These are phyloP conservation scores for Monilinia aucupariae DNA, from an alignment of 2,329 filamentous ascomycete species.

Conservation along the genomic window DNA sequence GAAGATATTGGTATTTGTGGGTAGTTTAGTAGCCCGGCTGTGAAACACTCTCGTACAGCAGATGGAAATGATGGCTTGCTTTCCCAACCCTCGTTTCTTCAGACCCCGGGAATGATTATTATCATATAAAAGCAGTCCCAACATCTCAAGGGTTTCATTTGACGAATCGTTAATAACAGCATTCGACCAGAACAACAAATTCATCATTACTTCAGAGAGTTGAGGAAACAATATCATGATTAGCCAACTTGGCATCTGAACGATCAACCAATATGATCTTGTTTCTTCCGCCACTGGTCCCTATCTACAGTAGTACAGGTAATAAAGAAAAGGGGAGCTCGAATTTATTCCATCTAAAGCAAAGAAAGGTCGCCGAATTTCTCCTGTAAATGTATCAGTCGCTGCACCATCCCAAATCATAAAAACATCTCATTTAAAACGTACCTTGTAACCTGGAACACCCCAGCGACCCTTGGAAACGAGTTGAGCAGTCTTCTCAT, in stretches of 20 bases:
- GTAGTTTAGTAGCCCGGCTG: background rate
- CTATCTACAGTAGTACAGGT: slow-evolving; percentile 69
- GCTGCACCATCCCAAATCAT: background rate
- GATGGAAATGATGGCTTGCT: background rate
- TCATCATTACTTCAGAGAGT: background rate
- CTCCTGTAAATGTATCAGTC: slow-evolving; percentile 64
- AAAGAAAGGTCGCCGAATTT: slow-evolving; percentile 97
- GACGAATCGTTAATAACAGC: background rate
- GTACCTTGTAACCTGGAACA: slow-evolving; percentile 97
- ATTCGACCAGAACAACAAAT: slow-evolving; percentile 1
- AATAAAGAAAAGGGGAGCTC: slow-evolving; percentile 41
- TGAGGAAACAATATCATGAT: slow-evolving; percentile 11
- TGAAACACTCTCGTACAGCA: background rate
- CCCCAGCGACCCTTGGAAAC: slow-evolving; percentile 98
- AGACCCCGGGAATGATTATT: background rate
- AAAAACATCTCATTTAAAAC: slow-evolving; percentile 34
- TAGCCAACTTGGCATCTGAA: slow-evolving; percentile 10
- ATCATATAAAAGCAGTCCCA: background rate
- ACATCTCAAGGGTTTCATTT: background rate
- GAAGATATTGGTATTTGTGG: background rate
- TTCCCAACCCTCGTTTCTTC: background rate
- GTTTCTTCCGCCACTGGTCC: slow-evolving; percentile 24
- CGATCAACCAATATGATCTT: slow-evolving; percentile 21
- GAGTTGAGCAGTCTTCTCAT: slow-evolving; percentile 91
- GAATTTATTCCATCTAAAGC: slow-evolving; percentile 56